Evolutionary conservation across 192 early-diverging fungal genomes (phyloP).

Genomic region (Podila verticillata): DNA sequence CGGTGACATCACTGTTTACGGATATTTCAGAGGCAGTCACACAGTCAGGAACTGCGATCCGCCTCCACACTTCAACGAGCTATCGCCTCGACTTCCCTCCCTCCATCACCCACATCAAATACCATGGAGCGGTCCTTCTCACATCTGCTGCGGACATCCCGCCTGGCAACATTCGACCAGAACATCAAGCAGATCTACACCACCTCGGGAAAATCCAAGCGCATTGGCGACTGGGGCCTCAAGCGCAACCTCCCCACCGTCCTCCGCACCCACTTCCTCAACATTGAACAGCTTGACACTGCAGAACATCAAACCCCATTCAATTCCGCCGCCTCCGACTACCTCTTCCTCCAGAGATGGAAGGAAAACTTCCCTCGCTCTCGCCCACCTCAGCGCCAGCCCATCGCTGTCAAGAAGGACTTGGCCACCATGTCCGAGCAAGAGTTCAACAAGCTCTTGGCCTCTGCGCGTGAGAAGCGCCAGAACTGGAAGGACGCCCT

Average conservation of each 20-base stretch:
- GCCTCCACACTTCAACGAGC: too few relatives aligned
- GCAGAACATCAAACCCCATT: constrained; percentile 77
- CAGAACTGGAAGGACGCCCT: constrained; percentile 62
- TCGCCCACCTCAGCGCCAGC: constrained; percentile 57
- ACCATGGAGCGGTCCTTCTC: constrained; percentile 74
- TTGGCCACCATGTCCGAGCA: constrained; percentile 63
- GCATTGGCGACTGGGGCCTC: constrained; percentile 77
- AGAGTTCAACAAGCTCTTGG: constrained; percentile 71
- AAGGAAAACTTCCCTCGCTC: constrained; percentile 79
- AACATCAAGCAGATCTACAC: constrained; percentile 78
- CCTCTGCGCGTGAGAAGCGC: constrained; percentile 60
- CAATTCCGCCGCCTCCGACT: constrained; percentile 68
- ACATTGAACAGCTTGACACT: constrained; percentile 70
- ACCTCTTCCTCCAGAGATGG: constrained; percentile 69
- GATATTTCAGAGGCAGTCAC: too few relatives aligned
- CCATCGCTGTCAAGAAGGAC: constrained; percentile 58
- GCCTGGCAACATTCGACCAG: constrained; percentile 73
- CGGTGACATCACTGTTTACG: too few relatives aligned
- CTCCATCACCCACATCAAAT: not conserved
- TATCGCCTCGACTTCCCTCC: constrained; percentile 2
- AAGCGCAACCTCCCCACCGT: constrained; percentile 78
- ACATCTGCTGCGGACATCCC: constrained; percentile 72
- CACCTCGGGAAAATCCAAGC: constrained; percentile 59
- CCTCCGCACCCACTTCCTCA: constrained; percentile 64
- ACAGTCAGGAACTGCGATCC: too few relatives aligned